Conservation (phyloP, 441 rosid species). For the Gossypium gossypioides region DNA sequence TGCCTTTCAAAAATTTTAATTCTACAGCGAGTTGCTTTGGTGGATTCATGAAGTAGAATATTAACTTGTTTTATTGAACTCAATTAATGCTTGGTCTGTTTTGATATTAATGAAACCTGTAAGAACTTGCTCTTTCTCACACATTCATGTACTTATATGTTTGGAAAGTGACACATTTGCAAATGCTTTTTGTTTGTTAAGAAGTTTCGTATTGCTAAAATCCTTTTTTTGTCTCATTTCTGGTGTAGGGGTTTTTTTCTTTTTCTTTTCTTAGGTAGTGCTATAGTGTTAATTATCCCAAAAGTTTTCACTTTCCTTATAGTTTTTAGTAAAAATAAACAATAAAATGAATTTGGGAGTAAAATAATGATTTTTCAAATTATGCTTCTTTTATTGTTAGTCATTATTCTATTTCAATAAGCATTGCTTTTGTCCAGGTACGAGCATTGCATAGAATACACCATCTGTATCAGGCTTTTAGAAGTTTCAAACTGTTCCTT, state of each 20-base stretch:
- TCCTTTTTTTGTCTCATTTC: neutral
- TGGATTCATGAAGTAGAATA: neutral
- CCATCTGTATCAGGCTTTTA: neutral
- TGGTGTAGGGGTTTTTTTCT: neutral
- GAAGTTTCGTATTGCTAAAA: neutral
- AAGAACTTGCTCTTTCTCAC: neutral
- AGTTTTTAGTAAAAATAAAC: neutral
- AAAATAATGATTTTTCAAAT: neutral
- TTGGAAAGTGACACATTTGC: neutral
- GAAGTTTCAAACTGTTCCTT: constrained; percentile 3
- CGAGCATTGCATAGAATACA: neutral
- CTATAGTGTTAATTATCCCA: neutral
- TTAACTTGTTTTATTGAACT: neutral
- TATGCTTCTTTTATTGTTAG: neutral
- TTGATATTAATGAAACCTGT: neutral
- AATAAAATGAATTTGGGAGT: neutral
- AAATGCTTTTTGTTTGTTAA: neutral
- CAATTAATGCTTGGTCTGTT: neutral
- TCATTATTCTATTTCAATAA: neutral
- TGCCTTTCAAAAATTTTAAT: neutral
- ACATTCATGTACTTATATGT: neutral
- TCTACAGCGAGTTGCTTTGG: neutral
- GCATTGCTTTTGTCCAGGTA: neutral
- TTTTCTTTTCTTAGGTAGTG: neutral
- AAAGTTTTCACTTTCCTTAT: neutral